Base-by-base conservation (phyloP, 148 eudicot genomes). In the Dysphania ambrosioides region DNA sequence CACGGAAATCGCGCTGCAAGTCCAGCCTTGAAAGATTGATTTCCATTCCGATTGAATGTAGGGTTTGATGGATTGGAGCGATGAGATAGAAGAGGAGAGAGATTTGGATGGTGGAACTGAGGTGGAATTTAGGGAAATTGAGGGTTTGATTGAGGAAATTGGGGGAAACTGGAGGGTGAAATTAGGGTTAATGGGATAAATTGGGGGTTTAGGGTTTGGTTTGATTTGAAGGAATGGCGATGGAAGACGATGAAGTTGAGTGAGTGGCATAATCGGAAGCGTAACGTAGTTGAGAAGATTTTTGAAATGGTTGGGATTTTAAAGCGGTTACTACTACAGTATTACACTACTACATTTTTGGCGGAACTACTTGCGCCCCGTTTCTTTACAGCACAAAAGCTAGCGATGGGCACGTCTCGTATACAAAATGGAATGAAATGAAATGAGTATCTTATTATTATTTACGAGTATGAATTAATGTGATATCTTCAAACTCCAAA, bases 11-110 rank as follows among this genome's bases (percentile, higher is more conserved):
- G 87, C 93, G 72, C 91, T 82, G 83, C 81, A 90, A 23, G 82
- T 72, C 93, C 93, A 95, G 27, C 93, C 98, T 27, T 81, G 79
- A 51, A 92, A 70, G 57, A 95, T 85, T 2, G 88, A 81, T 41
- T 79, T 77, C 91, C 87, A 88, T 69, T 91, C 82, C 72, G 97
- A 80, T 60, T 78, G 90, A 49, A 94, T 65, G 82, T 84, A 90
- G 72, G 97, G 96, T 69, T 80, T 79, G 73, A 91, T 75, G 32
- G 79, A 68, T 27, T 76, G 38, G 68, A 86, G 47, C 44, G 87
- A 65, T 51, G 88, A 78, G 78, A 68, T 58, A 24, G 85, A 72
- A 30, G 57, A 73, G 31, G 88, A 73, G 70, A 73, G 36, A 30
- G 49, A 70, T 57, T 78, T 38, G 47, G 80, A 44, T 60, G 79